Conservation (phyloP, 495 filamentous ascomycete genomes). For the Letharia columbiana region DNA sequence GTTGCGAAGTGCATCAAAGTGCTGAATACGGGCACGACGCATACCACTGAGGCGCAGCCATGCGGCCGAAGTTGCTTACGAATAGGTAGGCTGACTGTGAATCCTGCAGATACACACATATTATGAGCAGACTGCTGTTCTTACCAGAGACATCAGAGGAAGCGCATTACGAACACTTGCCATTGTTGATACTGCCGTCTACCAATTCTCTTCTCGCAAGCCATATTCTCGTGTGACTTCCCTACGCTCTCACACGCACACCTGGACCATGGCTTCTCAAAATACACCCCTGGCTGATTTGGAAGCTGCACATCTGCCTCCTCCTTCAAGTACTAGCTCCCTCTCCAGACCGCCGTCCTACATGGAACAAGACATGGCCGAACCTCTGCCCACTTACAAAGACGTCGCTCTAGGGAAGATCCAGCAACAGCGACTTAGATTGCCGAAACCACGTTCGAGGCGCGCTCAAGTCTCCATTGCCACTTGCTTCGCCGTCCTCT, state of each 20-base stretch:
- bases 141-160: neutral
- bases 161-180: neutral
- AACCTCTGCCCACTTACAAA: constrained; percentile 6
- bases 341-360: constrained; percentile 4
- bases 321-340: neutral
- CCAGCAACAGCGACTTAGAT: neutral
- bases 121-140: neutral
- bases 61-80: neutral
- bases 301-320: constrained; percentile 6
- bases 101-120: neutral
- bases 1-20: neutral
- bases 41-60: neutral
- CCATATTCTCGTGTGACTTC: neutral
- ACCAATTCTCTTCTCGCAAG: neutral
- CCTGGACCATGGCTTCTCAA: neutral
- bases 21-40: neutral
- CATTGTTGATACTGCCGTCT: neutral
- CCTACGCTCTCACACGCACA: neutral
- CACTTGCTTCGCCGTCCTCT: neutral
- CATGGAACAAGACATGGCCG: constrained; percentile 1
- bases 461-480: neutral
- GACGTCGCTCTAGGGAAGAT: neutral
- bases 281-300: neutral
- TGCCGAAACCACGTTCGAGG: neutral
- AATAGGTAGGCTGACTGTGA: neutral